Conservation (phyloP, 2,329 filamentous ascomycete genomes). For the Cytospora paraplurivora region DNA sequence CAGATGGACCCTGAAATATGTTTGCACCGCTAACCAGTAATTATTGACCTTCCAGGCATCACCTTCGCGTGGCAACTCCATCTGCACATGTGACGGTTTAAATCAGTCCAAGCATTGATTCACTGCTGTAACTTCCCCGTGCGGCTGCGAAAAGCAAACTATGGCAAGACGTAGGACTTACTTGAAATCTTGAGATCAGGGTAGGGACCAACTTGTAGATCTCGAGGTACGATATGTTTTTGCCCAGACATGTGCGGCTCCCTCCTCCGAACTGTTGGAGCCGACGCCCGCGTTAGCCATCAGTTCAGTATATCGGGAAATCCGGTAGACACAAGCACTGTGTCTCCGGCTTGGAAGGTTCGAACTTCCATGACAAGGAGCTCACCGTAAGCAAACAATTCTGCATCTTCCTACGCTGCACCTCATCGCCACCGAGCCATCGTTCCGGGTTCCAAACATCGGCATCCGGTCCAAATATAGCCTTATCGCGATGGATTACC, state of each 20-base stretch:
- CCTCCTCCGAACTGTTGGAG: conserved; percentile 10
- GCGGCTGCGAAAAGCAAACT: no score
- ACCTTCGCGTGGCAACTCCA: background rate
- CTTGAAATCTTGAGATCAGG: conserved; percentile 1
- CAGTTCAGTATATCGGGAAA: background rate
- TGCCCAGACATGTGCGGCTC: conserved; percentile 8
- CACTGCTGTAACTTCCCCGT: background rate
- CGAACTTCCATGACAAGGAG: background rate
- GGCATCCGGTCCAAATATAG: conserved; percentile 59
- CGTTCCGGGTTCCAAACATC: conserved; percentile 60
- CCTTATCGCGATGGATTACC: conserved; percentile 59
- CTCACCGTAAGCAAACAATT: conserved; percentile 7
- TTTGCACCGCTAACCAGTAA: conserved; percentile 2
- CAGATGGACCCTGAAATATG: background rate
- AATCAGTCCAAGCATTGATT: background rate
- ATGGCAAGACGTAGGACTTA: background rate
- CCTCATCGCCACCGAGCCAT: conserved; percentile 42
- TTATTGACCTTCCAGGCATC: background rate
- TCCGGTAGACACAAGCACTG: no score
- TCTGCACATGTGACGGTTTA: background rate
- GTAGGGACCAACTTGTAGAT: conserved; percentile 17
- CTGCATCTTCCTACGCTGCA: background rate
- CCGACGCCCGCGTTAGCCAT: background rate
- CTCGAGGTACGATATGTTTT: conserved; percentile 13
- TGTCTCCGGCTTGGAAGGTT: background rate